These are phyloP conservation scores for Brasenia schreberi DNA, from an alignment of 164 flowering plant genomes.

Conservation along the genomic window DNA sequence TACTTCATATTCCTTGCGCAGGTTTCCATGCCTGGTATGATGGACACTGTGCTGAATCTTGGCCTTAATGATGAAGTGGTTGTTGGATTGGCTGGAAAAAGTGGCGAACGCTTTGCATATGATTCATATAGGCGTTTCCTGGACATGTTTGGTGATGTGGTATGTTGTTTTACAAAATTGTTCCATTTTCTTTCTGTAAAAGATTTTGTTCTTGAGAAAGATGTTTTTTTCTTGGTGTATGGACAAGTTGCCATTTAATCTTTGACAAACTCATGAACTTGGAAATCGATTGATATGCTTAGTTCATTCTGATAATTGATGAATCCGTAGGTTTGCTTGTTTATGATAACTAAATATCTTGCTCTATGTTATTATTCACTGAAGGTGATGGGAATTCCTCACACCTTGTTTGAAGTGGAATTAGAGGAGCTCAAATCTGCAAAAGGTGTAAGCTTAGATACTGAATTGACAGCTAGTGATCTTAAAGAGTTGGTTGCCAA, in stretches of 20 bases:
- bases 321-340: background rate
- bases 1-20: constrained; percentile 6
- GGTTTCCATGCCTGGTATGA: constrained; percentile 99
- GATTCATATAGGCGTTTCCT: constrained; percentile 93
- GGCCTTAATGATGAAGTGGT: constrained; percentile 95
- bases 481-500: constrained; percentile 76
- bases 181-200: background rate
- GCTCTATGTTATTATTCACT: constrained; percentile 8
- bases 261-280: too few relatives aligned
- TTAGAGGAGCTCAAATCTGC: constrained; percentile 51
- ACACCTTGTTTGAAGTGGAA: constrained; percentile 72
- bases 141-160: constrained; percentile 97
- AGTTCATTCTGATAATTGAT: background rate
- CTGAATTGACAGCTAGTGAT: constrained; percentile 73
- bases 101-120: constrained; percentile 94
- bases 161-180: constrained; percentile 21
- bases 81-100: constrained; percentile 76
- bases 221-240: too few relatives aligned
- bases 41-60: constrained; percentile 98
- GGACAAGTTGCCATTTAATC: too few relatives aligned
- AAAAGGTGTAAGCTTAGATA: constrained; percentile 59
- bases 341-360: too few relatives aligned
- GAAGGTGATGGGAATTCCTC: constrained; percentile 92
- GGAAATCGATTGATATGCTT: too few relatives aligned
- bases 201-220: too few relatives aligned